Conservation (phyloP, 352 stramenopile species). For the Pythium brassicae region DNA sequence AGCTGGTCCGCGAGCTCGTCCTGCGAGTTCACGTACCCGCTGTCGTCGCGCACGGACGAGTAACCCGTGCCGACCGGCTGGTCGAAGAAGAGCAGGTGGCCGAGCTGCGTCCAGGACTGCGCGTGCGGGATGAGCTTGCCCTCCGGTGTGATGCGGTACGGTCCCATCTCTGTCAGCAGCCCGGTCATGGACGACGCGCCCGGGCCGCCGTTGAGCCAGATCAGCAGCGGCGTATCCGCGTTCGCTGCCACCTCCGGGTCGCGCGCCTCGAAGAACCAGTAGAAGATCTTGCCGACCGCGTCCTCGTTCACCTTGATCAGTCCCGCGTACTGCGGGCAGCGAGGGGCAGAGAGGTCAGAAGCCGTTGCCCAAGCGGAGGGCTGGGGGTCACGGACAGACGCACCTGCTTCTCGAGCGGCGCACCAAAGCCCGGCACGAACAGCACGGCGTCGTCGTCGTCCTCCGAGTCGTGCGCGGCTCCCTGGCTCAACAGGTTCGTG, state of each 20-base stretch:
- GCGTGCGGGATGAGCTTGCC: constrained; percentile 65
- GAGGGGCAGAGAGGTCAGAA: constrained; percentile 15
- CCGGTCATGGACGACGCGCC: constrained; percentile 79
- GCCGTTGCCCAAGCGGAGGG: constrained; percentile 5
- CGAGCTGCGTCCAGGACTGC: constrained; percentile 70
- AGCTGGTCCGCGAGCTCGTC: constrained; percentile 82
- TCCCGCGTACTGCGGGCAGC: constrained; percentile 49
- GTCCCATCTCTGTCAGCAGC: constrained; percentile 72
- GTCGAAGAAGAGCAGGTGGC: constrained; percentile 84
- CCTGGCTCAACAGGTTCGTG: constrained; percentile 7
- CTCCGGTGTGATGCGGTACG: constrained; percentile 64
- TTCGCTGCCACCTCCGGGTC: constrained; percentile 30
- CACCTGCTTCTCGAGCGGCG: constrained; percentile 63
- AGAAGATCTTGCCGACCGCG: constrained; percentile 66
- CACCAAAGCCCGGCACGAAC: constrained; percentile 67
- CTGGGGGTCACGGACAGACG: constrained; percentile 15
- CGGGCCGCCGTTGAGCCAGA: constrained; percentile 82
- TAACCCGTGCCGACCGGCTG: constrained; percentile 81
- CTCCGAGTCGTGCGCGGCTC: background rate
- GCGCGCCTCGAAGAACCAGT: constrained; percentile 85
- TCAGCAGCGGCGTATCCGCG: constrained; percentile 50
- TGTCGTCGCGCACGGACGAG: constrained; percentile 63
- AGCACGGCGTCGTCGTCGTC: constrained; percentile 32
- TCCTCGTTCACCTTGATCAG: constrained; percentile 55
- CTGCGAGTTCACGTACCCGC: constrained; percentile 67